A percentile compares a stretch with the other conserved stretches of the same genome.
Conservation (phyloP, 129 eudicot genomes). For the Mikania micrantha region DNA sequence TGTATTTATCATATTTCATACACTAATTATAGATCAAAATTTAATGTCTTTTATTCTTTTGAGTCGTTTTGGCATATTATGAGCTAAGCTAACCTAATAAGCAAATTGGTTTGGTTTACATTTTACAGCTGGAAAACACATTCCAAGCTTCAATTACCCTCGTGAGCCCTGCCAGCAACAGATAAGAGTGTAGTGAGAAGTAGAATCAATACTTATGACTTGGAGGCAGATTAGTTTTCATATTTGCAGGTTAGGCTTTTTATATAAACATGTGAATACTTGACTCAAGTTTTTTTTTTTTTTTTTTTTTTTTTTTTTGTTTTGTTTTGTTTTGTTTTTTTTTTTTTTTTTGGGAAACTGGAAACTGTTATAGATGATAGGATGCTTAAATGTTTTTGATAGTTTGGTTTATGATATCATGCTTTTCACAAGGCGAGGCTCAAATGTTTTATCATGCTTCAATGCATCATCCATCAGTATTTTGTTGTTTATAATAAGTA, state of each 20-base stretch:
- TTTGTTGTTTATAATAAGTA: no score
- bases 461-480: no score
- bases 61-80: not conserved
- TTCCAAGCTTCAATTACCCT: constrained; percentile 70
- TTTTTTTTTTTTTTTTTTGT: not conserved
- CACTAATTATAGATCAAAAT: not conserved
- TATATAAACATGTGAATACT: constrained; percentile 7
- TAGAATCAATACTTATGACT: not conserved
- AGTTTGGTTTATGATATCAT: no score
- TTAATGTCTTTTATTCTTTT: no score
- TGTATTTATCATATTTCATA: not conserved
- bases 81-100: not conserved
- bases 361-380: no score
- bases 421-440: no score
- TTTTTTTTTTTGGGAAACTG: not conserved
- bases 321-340: not conserved
- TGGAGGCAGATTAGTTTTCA: constrained; percentile 1
- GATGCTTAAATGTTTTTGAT: no score
- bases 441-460: no score
- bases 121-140: constrained; percentile 81
- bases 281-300: not conserved
- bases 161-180: constrained; percentile 28
- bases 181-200: constrained; percentile 4
- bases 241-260: not conserved
- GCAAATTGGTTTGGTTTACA: not conserved